These are phyloP conservation scores for Oryza australiensis DNA, from an alignment of 176 grass and related monocot genomes.

Conservation along the genomic window DNA sequence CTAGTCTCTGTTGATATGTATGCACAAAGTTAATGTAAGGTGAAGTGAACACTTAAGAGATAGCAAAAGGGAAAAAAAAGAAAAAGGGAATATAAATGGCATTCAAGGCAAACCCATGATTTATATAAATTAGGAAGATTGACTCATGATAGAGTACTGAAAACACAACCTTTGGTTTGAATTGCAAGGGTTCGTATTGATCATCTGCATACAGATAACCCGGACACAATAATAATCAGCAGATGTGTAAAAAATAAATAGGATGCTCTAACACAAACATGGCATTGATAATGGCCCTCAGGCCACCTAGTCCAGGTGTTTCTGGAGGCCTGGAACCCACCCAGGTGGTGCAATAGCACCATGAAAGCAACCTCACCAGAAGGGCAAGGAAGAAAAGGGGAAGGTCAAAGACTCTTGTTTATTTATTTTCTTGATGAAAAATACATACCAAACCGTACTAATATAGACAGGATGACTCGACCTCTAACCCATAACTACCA, in stretches of 20 bases:
- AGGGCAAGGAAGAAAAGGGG: too few species aligned
- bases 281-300: too few species aligned
- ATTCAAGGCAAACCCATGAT: background rate
- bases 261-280: too few species aligned
- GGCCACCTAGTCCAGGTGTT: too few species aligned
- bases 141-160: background rate
- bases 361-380: too few species aligned
- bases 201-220: background rate
- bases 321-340: too few species aligned
- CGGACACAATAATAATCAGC: background rate
- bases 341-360: too few species aligned
- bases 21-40: constrained; percentile 18
- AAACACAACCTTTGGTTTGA: background rate
- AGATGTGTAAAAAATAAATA: background rate
- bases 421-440: too few species aligned
- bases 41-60: constrained; percentile 1
- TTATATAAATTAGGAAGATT: constrained; percentile 14
- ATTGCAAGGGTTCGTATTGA: background rate
- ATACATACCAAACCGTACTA: too few species aligned
- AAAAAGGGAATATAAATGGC: background rate
- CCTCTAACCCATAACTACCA: too few species aligned
- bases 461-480: too few species aligned
- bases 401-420: too few species aligned
- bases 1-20: background rate
- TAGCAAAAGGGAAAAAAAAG: background rate